Conservation (phyloP, 805 yeast genomes). For the Nakazawaea ambrosiae region DNA sequence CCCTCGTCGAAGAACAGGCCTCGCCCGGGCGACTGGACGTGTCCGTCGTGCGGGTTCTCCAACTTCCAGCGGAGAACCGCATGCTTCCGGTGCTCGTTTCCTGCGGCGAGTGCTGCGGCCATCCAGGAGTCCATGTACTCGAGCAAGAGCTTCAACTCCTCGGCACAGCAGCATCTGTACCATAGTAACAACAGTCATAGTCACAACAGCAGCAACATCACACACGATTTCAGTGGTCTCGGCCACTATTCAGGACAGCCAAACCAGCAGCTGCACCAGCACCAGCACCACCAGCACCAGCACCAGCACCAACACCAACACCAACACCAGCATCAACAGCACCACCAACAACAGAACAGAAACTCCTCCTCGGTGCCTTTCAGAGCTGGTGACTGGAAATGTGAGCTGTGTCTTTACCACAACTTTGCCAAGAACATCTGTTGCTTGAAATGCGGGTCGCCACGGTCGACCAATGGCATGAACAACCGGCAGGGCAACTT, state of each 20-base stretch:
- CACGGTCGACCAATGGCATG: slow-evolving; percentile 28
- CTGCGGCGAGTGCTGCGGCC: slow-evolving; percentile 67
- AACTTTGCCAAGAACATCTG: slow-evolving; percentile 87
- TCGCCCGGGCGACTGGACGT: slow-evolving; percentile 97
- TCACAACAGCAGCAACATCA: slow-evolving; percentile 11
- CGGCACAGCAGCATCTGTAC: slow-evolving; percentile 11
- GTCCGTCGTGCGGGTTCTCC: slow-evolving; percentile 92
- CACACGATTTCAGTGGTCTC: background rate
- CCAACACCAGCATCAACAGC: slow-evolving; percentile 5
- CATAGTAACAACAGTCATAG: slow-evolving; percentile 14
- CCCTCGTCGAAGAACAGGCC: slow-evolving; percentile 83
- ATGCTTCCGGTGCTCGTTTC: slow-evolving; percentile 88
- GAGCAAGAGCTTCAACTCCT: slow-evolving; percentile 10
- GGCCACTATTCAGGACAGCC: too few species aligned
- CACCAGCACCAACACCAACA: slow-evolving; percentile 1
- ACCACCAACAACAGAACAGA: slow-evolving; percentile 13
- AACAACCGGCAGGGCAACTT: slow-evolving; percentile 1
- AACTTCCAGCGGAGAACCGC: slow-evolving; percentile 92
- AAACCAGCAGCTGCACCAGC: slow-evolving; percentile 2
- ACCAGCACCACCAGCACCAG: background rate
- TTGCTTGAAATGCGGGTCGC: slow-evolving; percentile 84
- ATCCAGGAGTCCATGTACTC: slow-evolving; percentile 55
- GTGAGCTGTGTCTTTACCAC: slow-evolving; percentile 81
- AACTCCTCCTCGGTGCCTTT: slow-evolving; percentile 63
- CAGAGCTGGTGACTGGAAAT: slow-evolving; percentile 96